phyloP scores from a whole-genome alignment of 129 eudicot species.

The Heracleum sosnowskyi region DNA sequence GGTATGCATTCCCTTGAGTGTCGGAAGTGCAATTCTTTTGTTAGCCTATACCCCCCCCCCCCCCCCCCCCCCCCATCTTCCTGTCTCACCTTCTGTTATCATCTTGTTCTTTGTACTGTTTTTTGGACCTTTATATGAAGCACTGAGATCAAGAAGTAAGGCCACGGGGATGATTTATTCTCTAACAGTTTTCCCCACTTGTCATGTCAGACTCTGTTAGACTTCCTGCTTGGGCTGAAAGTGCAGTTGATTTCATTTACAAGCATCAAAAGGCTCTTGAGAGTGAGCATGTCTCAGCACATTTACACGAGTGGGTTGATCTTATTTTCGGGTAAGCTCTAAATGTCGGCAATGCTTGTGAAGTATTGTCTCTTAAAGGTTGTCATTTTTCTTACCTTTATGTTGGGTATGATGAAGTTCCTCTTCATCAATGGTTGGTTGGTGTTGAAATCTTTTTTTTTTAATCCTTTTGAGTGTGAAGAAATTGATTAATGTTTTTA shows the following conservation, averaged over 20 bases:
- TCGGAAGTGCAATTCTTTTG: constrained; percentile 4
- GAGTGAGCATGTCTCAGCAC: constrained; percentile 94
- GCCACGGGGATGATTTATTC: background rate
- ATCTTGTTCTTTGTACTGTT: background rate
- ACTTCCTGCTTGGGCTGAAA: constrained; percentile 98
- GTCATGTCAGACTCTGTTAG: constrained; percentile 59
- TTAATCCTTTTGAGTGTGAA: background rate
- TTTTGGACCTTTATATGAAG: background rate
- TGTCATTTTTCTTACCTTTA: background rate
- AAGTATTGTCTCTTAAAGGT: background rate
- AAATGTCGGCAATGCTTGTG: background rate
- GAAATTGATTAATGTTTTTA: background rate
- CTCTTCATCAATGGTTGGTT: constrained; percentile 1
- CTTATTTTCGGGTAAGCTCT: constrained; percentile 85
- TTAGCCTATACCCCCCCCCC: background rate
- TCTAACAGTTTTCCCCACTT: too few relatives aligned
- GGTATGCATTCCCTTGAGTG: constrained; percentile 41
- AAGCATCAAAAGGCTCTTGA: constrained; percentile 96
- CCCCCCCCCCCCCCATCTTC: too few relatives aligned
- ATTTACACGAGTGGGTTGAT: constrained; percentile 97
- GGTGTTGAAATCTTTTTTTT: background rate
- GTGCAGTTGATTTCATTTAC: constrained; percentile 83
- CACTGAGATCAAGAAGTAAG: background rate
- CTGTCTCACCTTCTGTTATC: too few relatives aligned
- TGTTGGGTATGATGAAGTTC: background rate